Conservation (phyloP, 2,329 filamentous ascomycete genomes). For the Sporothrix curviconia region DNA sequence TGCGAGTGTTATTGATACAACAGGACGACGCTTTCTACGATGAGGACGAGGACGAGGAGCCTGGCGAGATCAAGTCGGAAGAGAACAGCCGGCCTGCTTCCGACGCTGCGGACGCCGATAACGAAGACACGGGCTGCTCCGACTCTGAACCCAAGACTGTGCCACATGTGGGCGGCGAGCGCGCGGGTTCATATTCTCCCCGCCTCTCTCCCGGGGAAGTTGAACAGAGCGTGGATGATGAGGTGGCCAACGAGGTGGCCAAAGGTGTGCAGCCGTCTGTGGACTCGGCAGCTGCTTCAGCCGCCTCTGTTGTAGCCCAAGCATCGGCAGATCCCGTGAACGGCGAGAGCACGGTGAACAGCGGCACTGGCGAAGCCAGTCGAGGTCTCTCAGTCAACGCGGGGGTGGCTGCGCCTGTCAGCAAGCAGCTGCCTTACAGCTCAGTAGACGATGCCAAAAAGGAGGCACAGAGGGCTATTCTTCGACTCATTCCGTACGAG, state of each 20-base stretch:
- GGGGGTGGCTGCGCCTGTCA: background rate
- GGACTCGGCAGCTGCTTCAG: background rate
- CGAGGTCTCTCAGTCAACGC: background rate
- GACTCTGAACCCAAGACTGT: slow-evolving; percentile 13
- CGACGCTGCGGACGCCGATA: slow-evolving; percentile 16
- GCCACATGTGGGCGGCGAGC: background rate
- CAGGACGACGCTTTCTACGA: slow-evolving; percentile 21
- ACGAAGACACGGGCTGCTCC: slow-evolving; percentile 16
- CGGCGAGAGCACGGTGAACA: background rate
- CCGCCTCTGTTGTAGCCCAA: background rate
- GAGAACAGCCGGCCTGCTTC: slow-evolving; percentile 11
- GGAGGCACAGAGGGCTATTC: slow-evolving; percentile 60
- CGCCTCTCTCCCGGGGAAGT: slow-evolving; percentile 13
- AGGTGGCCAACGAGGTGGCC: no score
- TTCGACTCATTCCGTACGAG: slow-evolving; percentile 59
- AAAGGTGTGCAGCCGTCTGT: no score
- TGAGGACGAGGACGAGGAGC: slow-evolving; percentile 18
- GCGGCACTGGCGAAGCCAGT: background rate
- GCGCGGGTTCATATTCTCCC: slow-evolving; percentile 16
- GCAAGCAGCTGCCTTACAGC: slow-evolving; percentile 20
- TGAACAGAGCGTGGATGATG: no score
- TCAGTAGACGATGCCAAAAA: slow-evolving; percentile 41
- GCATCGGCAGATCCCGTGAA: background rate
- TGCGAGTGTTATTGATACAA: slow-evolving; percentile 19
- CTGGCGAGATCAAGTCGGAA: slow-evolving; percentile 9